Evolutionary conservation across 2,329 filamentous ascomycete genomes (phyloP), one percentile per base, ranked within the genome.

Genomic region (Diplodia corticola): DNA sequence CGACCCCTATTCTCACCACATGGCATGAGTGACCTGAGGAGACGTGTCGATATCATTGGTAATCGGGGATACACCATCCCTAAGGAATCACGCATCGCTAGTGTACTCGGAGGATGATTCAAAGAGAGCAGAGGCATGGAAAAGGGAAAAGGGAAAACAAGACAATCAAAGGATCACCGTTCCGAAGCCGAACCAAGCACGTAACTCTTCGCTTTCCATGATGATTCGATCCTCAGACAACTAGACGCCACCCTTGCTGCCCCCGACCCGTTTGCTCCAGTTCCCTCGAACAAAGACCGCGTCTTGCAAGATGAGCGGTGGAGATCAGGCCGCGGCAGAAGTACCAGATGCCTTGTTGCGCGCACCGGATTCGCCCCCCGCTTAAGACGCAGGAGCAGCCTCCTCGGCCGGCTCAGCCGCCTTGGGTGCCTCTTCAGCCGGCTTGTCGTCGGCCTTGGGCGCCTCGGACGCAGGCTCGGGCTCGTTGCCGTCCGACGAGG

Each of bases 401-500:
- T 66, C 64, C 57, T 63, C 72, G 63, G 71, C 71, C 28, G 75
- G 68, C 64, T 79, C 82, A 68, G 83, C 81, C 69, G 84, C 73
- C 79, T 85, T 84, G 67, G 84, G 80, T 50, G 79, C 77, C 77
- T 82, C 81, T 24, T 75, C 68, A 22, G 65, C 48, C 54, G 61
- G 71, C 71, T 78, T 78, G 72, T 80, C 77, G 71, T 80, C 78
- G 70, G 80, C 73, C 73, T 82, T 81, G 69, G 75, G 68, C 71
- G 82, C 81, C 70, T 81, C 81, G 69, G 82, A 82, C 68, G 88
- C 87, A 68, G 84, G 77, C 70, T 85, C 82, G 67, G 80, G 77
- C 73, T 83, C 59, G 82, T 98, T 95, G 71, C 93, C 92, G 88
- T 98, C 95, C 73, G 94, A 98, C 69, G 94, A 98, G 77, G 95